Percentiles rank a stretch among this genome's conserved stretches.
Evolutionary conservation across 805 yeast species (phyloP).

Genomic region (Hanseniaspora nectarophila): DNA sequence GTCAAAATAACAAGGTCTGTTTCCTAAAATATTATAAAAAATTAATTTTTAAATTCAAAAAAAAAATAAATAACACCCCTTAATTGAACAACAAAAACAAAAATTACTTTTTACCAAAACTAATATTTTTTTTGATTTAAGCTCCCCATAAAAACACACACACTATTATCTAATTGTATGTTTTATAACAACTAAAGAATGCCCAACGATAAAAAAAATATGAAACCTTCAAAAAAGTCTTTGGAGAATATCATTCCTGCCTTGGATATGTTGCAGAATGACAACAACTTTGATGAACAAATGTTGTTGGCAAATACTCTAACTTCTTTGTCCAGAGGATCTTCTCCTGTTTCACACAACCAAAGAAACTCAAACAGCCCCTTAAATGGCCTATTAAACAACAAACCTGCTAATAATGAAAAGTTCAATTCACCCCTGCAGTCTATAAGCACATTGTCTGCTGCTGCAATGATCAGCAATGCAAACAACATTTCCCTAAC

Average conservation of each 20-base stretch:
- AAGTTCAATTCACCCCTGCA: conserved; percentile 4
- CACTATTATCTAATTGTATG: too few relatives aligned
- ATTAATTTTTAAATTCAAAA: background rate
- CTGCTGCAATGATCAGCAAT: background rate
- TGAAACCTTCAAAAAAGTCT: background rate
- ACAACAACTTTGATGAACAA: conserved; percentile 8
- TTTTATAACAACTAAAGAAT: background rate
- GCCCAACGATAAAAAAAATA: background rate
- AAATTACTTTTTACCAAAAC: too few relatives aligned
- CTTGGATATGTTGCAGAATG: conserved; percentile 7
- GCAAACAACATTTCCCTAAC: conserved; percentile 7
- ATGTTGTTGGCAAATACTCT: conserved; percentile 7
- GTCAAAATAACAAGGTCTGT: too few relatives aligned
- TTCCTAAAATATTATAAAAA: background rate
- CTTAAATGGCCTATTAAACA: background rate
- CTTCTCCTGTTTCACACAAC: conserved; percentile 6
- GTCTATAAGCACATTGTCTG: background rate
- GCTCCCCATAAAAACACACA: too few relatives aligned
- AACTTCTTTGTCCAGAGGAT: conserved; percentile 11
- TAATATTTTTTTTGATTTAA: too few relatives aligned
- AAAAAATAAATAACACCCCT: background rate
- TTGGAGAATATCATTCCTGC: background rate
- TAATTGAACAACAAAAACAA: too few relatives aligned
- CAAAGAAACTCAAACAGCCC: background rate
- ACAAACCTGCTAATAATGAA: background rate